Evolutionary conservation across 140 eudicot species (phyloP).

Genomic region (Cichorium intybus): DNA sequence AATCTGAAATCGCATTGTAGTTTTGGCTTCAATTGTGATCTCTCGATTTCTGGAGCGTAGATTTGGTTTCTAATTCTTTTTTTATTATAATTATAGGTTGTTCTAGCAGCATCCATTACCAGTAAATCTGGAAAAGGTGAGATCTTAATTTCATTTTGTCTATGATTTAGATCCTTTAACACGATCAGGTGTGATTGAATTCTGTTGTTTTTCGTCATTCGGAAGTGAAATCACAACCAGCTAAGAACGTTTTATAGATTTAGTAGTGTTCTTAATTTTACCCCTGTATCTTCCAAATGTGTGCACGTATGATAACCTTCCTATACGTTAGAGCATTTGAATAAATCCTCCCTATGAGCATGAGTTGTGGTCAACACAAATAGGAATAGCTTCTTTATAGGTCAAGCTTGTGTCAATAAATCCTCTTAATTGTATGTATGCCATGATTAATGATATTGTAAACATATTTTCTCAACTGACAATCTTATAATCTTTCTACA

Average conservation of each 20-base stretch:
- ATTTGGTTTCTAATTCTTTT: slow-evolving; percentile 1
- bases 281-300: slow-evolving; percentile 2
- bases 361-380: background rate
- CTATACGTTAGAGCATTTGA: background rate
- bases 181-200: background rate
- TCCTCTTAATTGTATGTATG: background rate
- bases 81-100: slow-evolving; percentile 47
- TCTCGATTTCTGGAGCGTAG: background rate
- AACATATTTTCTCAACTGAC: slow-evolving; percentile 7
- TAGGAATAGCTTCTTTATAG: background rate
- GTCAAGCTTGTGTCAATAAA: background rate
- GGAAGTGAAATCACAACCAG: background rate
- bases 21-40: slow-evolving; percentile 16
- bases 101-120: slow-evolving; percentile 83
- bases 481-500: slow-evolving; percentile 30
- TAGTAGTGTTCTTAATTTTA: background rate
- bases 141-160: slow-evolving; percentile 2
- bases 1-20: slow-evolving; percentile 18
- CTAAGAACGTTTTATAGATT: background rate
- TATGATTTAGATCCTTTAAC: background rate
- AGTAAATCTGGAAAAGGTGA: slow-evolving; percentile 88
- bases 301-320: background rate
- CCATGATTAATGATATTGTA: slow-evolving; percentile 7
- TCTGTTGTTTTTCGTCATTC: slow-evolving; percentile 3
- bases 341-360: background rate